Evolutionary conservation across 2,329 filamentous ascomycete genomes (phyloP), one percentile per base, ranked within the genome.

Genomic region (Mycosphaerelloides madeirae): DNA sequence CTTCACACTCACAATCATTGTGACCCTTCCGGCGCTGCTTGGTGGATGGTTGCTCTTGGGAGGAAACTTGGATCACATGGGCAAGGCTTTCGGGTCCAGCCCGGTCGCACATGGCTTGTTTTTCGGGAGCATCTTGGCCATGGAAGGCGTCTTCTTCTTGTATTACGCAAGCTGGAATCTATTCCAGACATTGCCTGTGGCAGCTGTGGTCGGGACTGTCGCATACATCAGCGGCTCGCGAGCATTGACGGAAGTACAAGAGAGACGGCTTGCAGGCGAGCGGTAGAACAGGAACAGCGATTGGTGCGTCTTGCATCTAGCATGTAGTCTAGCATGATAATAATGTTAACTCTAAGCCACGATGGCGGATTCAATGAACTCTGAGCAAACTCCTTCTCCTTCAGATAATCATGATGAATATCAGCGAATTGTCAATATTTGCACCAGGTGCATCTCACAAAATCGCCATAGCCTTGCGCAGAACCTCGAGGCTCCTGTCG

Each of bases 111-210:
- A 98, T 65, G 73, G 74, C 22, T 67, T 89, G 28, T 98, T 97
- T 74, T 85, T 94, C 56, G 86, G 85, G 40, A 95, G 89, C 4
- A 81, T 98, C 44, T 50, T 95, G 31, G 81, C 83, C 16, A 86
- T 98, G 74, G 93, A 98, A 68, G 85, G 79, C 13, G 82, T 95
- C 44, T 96, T 98, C 71, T 91, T 93, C 73, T 71, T 95, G 55
- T 98, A 98, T 77, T 97, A 97, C 70, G 84, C 79, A 41, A 80
- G 72, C 62, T 96, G 91, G 90, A 95, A 84, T 62, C 75, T 98
- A 35, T 95, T 97, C 76, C 84, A 95, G 73, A 81, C 81, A 12
- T 74, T 98, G 38, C 90, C 89, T 3, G 82, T 81, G 19, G 81
- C 84, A 42, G 75, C 75, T 28, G 69, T 82, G 33, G 78, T 93